Evolutionary conservation across 2,329 filamentous ascomycete genomes (phyloP).

Genomic region (Immersiporthe knoxdaviesiana): DNA sequence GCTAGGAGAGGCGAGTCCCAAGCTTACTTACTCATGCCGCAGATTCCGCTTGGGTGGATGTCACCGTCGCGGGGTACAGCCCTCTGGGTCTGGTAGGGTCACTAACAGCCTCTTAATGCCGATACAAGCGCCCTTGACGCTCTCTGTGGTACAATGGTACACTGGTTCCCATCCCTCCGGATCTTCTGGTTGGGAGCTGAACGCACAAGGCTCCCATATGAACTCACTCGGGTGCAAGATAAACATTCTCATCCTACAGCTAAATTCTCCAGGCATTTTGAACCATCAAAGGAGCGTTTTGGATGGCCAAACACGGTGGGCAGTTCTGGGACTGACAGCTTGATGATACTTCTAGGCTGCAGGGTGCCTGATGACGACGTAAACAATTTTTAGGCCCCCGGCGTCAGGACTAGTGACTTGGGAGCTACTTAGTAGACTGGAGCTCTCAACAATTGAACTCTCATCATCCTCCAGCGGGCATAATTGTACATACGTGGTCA

Average conservation of each 20-base stretch:
- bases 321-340: neutral
- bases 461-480: neutral
- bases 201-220: neutral
- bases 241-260: neutral
- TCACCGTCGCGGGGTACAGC: slow-evolving; percentile 21
- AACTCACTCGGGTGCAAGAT: neutral
- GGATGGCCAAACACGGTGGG: neutral
- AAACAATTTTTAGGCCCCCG: slow-evolving; percentile 8
- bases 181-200: neutral
- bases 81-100: slow-evolving; percentile 6
- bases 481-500: neutral
- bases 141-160: neutral
- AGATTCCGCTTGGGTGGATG: slow-evolving; percentile 14
- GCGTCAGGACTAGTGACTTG: neutral
- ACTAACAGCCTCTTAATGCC: neutral
- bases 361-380: neutral
- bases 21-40: slow-evolving; percentile 30
- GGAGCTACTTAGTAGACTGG: neutral
- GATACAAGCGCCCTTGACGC: neutral
- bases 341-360: neutral
- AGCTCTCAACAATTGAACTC: neutral
- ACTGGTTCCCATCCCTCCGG: neutral
- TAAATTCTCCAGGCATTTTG: neutral
- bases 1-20: slow-evolving; percentile 12
- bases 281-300: neutral